Evolutionary conservation across 148 eudicot species (phyloP).

Genomic region (Cornus kousa): DNA sequence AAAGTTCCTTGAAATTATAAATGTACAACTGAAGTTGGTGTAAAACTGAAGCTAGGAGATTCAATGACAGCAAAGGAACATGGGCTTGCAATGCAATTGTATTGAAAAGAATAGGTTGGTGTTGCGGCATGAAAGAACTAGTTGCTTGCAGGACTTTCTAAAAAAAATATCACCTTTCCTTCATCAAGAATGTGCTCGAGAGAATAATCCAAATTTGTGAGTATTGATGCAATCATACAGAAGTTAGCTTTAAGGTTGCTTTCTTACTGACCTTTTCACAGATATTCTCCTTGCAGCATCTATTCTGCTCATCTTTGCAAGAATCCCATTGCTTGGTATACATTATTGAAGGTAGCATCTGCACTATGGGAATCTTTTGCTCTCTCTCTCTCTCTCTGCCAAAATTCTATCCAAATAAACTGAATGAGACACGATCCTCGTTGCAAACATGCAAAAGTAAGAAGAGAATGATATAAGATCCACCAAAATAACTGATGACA

Average conservation of each 20-base stretch:
- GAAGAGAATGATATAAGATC: background rate
- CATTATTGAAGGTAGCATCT: slow-evolving; percentile 39
- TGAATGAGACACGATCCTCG: slow-evolving; percentile 19
- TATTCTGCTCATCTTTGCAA: slow-evolving; percentile 43
- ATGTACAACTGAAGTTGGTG: background rate
- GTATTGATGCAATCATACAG: slow-evolving; percentile 41
- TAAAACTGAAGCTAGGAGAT: slow-evolving; percentile 3
- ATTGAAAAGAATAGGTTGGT: background rate
- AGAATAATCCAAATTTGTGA: slow-evolving; percentile 33
- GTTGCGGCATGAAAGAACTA: slow-evolving; percentile 18
- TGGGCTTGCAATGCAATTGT: background rate
- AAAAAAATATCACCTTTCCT: slow-evolving; percentile 20
- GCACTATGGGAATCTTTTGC: slow-evolving; percentile 18
- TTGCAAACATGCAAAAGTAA: background rate
- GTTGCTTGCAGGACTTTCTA: slow-evolving; percentile 20
- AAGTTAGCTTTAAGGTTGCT: slow-evolving; percentile 35
- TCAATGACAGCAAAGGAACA: background rate
- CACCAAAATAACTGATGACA: background rate
- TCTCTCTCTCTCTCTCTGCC: slow-evolving; percentile 24
- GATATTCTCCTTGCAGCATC: slow-evolving; percentile 48
- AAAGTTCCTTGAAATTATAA: background rate
- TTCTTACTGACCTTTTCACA: slow-evolving; percentile 36
- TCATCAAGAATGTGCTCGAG: slow-evolving; percentile 25
- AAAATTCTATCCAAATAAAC: slow-evolving; percentile 29
- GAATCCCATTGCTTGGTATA: slow-evolving; percentile 30